Conservation (phyloP, 2,329 filamentous ascomycete genomes). For the Ramichloridium luteum region DNA sequence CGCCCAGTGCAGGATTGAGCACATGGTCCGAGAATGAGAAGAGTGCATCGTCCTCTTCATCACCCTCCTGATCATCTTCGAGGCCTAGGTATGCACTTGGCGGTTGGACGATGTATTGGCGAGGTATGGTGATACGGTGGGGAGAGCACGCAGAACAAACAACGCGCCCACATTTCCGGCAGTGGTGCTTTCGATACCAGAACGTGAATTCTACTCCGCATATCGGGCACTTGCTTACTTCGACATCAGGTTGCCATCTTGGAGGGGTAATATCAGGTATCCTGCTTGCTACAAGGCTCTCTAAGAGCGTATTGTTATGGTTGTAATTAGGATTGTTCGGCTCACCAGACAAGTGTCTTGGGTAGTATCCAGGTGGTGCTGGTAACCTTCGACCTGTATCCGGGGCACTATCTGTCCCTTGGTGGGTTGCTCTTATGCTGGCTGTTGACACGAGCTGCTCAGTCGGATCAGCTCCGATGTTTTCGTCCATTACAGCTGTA, state of each 20-base stretch:
- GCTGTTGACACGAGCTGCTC: slow-evolving; percentile 18
- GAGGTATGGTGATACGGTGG: slow-evolving; percentile 85
- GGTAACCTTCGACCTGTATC: background rate
- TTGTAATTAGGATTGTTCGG: background rate
- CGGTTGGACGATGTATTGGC: slow-evolving; percentile 81
- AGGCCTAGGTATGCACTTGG: slow-evolving; percentile 29
- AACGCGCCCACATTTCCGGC: slow-evolving; percentile 86
- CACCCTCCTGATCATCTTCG: slow-evolving; percentile 21
- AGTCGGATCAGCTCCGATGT: slow-evolving; percentile 10
- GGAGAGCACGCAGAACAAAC: slow-evolving; percentile 85
- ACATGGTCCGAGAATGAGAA: background rate
- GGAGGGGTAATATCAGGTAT: slow-evolving; percentile 47
- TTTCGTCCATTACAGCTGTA: slow-evolving; percentile 2
- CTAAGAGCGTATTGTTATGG: slow-evolving; percentile 2
- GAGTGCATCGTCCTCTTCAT: too few relatives aligned
- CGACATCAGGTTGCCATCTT: slow-evolving; percentile 77
- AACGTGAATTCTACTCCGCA: slow-evolving; percentile 70
- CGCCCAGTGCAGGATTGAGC: slow-evolving; percentile 42
- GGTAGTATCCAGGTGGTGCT: background rate
- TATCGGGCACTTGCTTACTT: slow-evolving; percentile 74
- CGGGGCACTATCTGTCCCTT: background rate
- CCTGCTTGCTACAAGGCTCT: slow-evolving; percentile 6
- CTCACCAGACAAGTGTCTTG: background rate
- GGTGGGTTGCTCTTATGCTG: background rate
- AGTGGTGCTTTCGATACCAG: slow-evolving; percentile 85